These are phyloP conservation scores for Penicillium simplicissimum DNA, from an alignment of 495 filamentous ascomycete species.

Conservation along the genomic window DNA sequence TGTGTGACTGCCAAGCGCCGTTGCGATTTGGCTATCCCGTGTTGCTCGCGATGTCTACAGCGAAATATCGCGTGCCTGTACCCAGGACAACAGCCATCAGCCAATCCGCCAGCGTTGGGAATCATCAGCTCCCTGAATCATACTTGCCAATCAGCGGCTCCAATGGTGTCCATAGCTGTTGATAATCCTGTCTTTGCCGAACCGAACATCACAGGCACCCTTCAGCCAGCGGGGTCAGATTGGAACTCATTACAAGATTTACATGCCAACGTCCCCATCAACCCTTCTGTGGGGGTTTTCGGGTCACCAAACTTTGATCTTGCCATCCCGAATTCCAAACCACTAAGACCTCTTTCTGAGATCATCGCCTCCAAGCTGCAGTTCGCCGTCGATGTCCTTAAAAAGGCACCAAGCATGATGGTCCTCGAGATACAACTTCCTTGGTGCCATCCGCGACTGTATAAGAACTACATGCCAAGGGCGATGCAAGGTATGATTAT, in stretches of 20 bases:
- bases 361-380: conserved; percentile 39
- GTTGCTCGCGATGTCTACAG: conserved; percentile 49
- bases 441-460: conserved; percentile 51
- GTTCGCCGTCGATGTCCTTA: conserved; percentile 46
- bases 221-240: background rate
- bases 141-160: background rate
- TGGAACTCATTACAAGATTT: background rate
- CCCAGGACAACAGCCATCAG: conserved; percentile 26
- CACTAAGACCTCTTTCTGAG: conserved; percentile 14
- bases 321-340: conserved; percentile 9
- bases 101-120: background rate
- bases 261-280: background rate
- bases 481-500: conserved; percentile 45
- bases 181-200: background rate
- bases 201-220: background rate
- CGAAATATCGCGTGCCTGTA: conserved; percentile 47
- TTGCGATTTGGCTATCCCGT: conserved; percentile 50
- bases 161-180: background rate
- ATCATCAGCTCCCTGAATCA: background rate
- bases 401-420: conserved; percentile 46
- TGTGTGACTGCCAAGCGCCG: conserved; percentile 56
- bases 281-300: background rate
- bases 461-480: conserved; percentile 47
- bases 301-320: conserved; percentile 2
- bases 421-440: conserved; percentile 48